Evolutionary conservation across 495 filamentous ascomycete species (phyloP).

Genomic region (Talaromyces liani): DNA sequence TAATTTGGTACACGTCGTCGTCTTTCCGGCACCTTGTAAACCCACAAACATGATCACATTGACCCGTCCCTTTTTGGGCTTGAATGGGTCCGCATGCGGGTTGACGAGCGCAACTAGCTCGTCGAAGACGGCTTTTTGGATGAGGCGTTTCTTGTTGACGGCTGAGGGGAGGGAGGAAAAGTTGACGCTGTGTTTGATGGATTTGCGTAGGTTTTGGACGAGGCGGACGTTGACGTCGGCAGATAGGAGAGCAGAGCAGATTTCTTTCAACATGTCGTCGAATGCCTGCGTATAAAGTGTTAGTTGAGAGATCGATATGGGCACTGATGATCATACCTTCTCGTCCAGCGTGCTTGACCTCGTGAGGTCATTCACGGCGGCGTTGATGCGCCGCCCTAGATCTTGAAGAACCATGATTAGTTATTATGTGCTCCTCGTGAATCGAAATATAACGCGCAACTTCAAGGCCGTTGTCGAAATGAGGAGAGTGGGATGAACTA

Average conservation of each 20-base stretch:
- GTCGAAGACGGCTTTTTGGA: constrained; percentile 97
- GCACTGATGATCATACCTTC: constrained; percentile 53
- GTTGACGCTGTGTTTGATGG: constrained; percentile 84
- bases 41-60: constrained; percentile 99
- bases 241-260: constrained; percentile 86
- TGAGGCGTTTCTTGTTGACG: constrained; percentile 95
- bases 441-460: background rate
- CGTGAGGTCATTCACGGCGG: constrained; percentile 89
- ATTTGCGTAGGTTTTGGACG: constrained; percentile 86
- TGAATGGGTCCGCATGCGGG: constrained; percentile 91
- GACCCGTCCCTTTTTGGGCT: constrained; percentile 89
- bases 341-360: constrained; percentile 88
- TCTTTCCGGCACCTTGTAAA: constrained; percentile 94
- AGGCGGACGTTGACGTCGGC: constrained; percentile 95
- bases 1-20: constrained; percentile 95
- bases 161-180: constrained; percentile 82
- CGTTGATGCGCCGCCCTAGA: constrained; percentile 95
- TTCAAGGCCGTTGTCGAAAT: background rate
- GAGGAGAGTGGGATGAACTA: background rate
- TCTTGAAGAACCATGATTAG: constrained; percentile 92
- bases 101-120: constrained; percentile 93
- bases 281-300: constrained; percentile 57
- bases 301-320: background rate
- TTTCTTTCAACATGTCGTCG: constrained; percentile 96
- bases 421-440: background rate